Evolutionary conservation across 2,329 filamentous ascomycete species (phyloP).

Genomic region (Colletotrichum sublineola): DNA sequence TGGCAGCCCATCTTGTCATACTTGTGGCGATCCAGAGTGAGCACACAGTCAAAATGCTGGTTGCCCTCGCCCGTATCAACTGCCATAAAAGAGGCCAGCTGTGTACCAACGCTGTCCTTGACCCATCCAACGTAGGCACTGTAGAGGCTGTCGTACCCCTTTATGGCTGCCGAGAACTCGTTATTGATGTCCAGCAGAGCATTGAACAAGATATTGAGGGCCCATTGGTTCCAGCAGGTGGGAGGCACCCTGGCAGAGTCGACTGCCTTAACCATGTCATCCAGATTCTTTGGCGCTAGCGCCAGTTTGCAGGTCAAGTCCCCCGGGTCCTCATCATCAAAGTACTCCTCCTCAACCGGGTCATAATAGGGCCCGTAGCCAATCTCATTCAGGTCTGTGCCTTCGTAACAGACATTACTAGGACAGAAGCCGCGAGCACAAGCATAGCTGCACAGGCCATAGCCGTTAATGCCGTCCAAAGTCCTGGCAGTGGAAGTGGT

Average conservation of each 20-base stretch:
- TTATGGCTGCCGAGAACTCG: background rate
- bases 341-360: background rate
- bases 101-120: background rate
- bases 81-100: background rate
- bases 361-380: background rate
- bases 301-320: background rate
- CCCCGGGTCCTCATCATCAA: background rate
- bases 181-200: background rate
- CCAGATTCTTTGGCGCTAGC: background rate
- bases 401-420: background rate
- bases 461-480: background rate
- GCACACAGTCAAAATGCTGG: background rate
- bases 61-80: background rate
- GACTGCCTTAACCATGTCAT: background rate
- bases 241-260: background rate
- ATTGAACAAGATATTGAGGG: background rate
- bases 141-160: background rate
- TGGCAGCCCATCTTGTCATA: background rate
- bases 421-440: background rate
- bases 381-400: background rate
- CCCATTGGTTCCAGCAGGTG: background rate
- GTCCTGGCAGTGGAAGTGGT: background rate
- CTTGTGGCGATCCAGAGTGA: background rate
- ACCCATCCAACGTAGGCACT: background rate
- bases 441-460: background rate